Conservation (phyloP, 805 yeast species). For the Kregervanrija pseudodelftensis region DNA sequence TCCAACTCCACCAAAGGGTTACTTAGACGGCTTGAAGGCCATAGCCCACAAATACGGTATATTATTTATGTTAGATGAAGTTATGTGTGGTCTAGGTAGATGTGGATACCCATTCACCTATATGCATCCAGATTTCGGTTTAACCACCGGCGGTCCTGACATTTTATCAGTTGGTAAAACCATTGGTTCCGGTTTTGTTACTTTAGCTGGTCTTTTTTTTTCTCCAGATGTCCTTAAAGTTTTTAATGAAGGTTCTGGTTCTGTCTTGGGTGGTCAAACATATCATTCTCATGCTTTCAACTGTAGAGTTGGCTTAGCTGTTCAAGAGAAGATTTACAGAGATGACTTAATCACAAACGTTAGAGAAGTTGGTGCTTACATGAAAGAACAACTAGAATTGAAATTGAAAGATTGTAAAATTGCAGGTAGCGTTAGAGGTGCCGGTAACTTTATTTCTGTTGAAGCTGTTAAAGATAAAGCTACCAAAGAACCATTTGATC, state of each 20-base stretch:
- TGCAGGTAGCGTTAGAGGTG: conserved; percentile 57
- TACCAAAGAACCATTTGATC: conserved; percentile 43
- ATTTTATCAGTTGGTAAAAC: conserved; percentile 43
- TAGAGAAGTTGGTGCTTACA: conserved; percentile 34
- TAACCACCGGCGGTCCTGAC: conserved; percentile 39
- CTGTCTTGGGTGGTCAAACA: conserved; percentile 41
- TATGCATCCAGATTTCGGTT: conserved; percentile 22
- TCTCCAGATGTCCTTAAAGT: conserved; percentile 33
- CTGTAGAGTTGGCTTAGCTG: conserved; percentile 40
- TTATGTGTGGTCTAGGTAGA: conserved; percentile 53
- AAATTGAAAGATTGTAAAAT: conserved; percentile 30
- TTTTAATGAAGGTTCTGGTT: conserved; percentile 32
- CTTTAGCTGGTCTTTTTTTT: conserved; percentile 40
- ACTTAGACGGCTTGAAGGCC: conserved; percentile 38
- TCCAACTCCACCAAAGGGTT: conserved; percentile 38
- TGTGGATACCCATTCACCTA: conserved; percentile 39
- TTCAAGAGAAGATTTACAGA: conserved; percentile 34
- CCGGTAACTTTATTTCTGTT: conserved; percentile 53
- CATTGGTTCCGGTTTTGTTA: conserved; percentile 44
- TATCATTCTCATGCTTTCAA: conserved; percentile 41
- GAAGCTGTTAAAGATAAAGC: conserved; percentile 48
- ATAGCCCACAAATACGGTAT: conserved; percentile 46
- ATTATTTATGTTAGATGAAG: conserved; percentile 45
- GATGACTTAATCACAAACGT: conserved; percentile 33
- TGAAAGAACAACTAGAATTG: conserved; percentile 32